These are phyloP conservation scores for Hypoxylon rickii DNA, from an alignment of 495 filamentous ascomycete genomes.

Conservation along the genomic window DNA sequence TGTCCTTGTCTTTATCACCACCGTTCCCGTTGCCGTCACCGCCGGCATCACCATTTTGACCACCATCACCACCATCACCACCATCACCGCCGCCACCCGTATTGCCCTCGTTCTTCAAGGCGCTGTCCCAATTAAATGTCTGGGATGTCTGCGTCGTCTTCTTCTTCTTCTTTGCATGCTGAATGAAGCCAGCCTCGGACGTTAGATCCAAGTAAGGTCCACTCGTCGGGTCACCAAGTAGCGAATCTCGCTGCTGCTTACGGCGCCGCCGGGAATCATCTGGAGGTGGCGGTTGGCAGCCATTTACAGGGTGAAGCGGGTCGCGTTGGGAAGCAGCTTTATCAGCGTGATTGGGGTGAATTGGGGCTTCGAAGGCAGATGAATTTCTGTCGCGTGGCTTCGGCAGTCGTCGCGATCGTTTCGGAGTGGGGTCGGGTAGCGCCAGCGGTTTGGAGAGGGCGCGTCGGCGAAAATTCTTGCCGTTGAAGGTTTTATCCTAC, in stretches of 20 bases:
- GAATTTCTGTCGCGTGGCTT: slow-evolving; percentile 10
- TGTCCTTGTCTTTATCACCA: slow-evolving; percentile 21
- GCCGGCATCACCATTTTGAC: neutral
- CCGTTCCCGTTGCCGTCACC: slow-evolving; percentile 26
- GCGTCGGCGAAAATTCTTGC: slow-evolving; percentile 3
- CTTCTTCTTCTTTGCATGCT: slow-evolving; percentile 48
- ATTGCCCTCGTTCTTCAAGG: slow-evolving; percentile 40
- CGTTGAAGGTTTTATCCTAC: no score
- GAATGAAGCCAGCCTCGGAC: slow-evolving; percentile 51
- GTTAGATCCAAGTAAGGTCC: slow-evolving; percentile 48
- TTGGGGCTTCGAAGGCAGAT: slow-evolving; percentile 1
- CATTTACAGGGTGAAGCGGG: slow-evolving; percentile 14
- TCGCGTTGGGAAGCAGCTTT: slow-evolving; percentile 32
- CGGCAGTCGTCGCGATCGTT: slow-evolving; percentile 34
- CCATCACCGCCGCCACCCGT: slow-evolving; percentile 32
- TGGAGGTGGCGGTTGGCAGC: slow-evolving; percentile 20
- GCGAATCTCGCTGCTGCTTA: slow-evolving; percentile 20
- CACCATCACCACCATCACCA: slow-evolving; percentile 33
- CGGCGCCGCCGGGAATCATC: slow-evolving; percentile 23
- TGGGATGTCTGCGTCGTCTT: slow-evolving; percentile 41
- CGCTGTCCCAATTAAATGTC: slow-evolving; percentile 21
- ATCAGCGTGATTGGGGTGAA: slow-evolving; percentile 16
- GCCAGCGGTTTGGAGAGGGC: slow-evolving; percentile 18
- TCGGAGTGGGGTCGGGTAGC: slow-evolving; percentile 32
- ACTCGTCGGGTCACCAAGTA: slow-evolving; percentile 40